phyloP scores from a whole-genome alignment of 116 monocot genomes.

The Trichopus zeylanicus region DNA sequence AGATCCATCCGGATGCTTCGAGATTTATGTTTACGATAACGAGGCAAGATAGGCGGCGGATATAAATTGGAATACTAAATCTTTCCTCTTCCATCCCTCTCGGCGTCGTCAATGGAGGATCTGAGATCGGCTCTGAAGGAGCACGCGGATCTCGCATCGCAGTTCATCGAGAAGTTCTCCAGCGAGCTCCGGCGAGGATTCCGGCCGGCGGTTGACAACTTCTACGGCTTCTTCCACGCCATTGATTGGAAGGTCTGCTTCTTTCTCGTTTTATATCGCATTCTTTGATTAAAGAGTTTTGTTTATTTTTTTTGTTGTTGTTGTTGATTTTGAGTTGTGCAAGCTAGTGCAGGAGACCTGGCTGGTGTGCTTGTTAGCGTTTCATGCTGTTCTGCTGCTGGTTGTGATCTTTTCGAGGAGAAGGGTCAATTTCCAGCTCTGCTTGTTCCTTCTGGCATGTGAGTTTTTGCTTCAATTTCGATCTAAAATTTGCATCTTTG shows the following conservation, averaged over 20 bases:
- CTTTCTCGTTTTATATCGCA: too few relatives aligned
- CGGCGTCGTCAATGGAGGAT: conserved; percentile 58
- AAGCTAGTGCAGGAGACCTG: conserved; percentile 41
- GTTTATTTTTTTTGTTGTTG: too few relatives aligned
- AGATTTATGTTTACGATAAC: too few relatives aligned
- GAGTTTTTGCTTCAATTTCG: too few relatives aligned
- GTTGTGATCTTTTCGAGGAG: conserved; percentile 41
- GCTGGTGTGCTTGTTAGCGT: conserved; percentile 42
- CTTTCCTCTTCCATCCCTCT: background rate
- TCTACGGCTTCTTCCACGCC: conserved; percentile 91
- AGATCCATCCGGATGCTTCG: too few relatives aligned
- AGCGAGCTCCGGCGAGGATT: conserved; percentile 73
- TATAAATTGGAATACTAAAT: too few relatives aligned
- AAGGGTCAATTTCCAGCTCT: conserved; percentile 40
- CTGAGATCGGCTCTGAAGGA: conserved; percentile 60
- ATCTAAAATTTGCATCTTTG: too few relatives aligned
- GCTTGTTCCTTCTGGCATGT: conserved; percentile 41
- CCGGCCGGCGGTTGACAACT: conserved; percentile 60
- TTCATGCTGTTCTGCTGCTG: conserved; percentile 32
- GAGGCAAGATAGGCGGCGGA: too few relatives aligned
- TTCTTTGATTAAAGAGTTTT: too few relatives aligned
- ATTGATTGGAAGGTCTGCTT: conserved; percentile 83
- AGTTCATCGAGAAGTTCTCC: conserved; percentile 62
- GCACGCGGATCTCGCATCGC: conserved; percentile 72
- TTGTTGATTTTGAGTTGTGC: background rate